Conservation (phyloP, 2,329 filamentous ascomycete genomes). For the Tetracladium maxilliforme region DNA sequence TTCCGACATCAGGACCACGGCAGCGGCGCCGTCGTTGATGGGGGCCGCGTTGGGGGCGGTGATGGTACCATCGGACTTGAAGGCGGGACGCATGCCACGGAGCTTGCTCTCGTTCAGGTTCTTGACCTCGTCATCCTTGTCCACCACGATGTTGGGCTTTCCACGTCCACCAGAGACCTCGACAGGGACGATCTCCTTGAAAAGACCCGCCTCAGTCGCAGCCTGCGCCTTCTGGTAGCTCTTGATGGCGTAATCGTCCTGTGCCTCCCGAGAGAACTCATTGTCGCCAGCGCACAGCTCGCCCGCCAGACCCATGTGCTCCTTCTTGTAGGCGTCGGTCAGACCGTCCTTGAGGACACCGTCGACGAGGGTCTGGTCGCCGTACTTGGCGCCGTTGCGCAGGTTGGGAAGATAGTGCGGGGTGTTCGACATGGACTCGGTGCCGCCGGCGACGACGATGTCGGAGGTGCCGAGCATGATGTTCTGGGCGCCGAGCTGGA, state of each 20-base stretch:
- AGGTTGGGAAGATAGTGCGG: constrained; percentile 89
- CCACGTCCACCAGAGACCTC: constrained; percentile 79
- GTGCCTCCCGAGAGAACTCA: constrained; percentile 64
- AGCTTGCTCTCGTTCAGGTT: constrained; percentile 81
- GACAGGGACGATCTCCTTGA: constrained; percentile 82
- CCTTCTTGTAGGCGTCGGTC: constrained; percentile 86
- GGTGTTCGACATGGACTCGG: constrained; percentile 97
- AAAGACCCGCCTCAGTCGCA: constrained; percentile 67
- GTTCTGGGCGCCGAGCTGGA: constrained; percentile 88
- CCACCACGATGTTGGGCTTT: constrained; percentile 70
- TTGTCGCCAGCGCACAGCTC: constrained; percentile 88
- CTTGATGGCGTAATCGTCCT: constrained; percentile 92
- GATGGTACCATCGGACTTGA: constrained; percentile 74
- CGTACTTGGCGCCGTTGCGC: constrained; percentile 84
- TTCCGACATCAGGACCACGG: constrained; percentile 86
- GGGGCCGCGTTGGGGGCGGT: constrained; percentile 95
- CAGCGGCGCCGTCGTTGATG: constrained; percentile 86
- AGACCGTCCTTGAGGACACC: constrained; percentile 90
- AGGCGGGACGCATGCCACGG: constrained; percentile 70
- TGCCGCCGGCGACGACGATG: constrained; percentile 83
- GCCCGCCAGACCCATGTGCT: constrained; percentile 89
- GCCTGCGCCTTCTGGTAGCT: constrained; percentile 89
- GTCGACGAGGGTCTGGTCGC: constrained; percentile 77
- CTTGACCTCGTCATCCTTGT: constrained; percentile 89
- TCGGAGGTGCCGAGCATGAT: constrained; percentile 94